Evolutionary conservation across 495 filamentous ascomycete genomes (phyloP), one percentile per base, ranked within the genome.

Genomic region (Schizothecium vesticola): DNA sequence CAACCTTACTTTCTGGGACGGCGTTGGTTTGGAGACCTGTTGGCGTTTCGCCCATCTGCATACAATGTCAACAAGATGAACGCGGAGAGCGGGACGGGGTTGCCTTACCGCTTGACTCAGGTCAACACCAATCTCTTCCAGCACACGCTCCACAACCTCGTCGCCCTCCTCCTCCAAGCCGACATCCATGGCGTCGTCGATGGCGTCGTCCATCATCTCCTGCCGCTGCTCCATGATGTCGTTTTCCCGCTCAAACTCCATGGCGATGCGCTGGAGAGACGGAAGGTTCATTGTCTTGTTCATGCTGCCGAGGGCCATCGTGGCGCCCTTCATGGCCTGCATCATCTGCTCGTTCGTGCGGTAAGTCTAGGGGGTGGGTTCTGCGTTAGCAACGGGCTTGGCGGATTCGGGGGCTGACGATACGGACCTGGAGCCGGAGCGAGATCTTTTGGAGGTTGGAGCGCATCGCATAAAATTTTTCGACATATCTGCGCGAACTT

Each of bases 141-240:
- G 78, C 6, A 99, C 91, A 75, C 97, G 92, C 75, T 96, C 94
- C 26, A 99, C 92, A 58, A 99, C 91, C 79, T 99, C 96, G 69
- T 99, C 95, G 11, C 93, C 92, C 75, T 94, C 91, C 70, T 94
- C 91, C 71, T 92, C 93, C 70, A 95, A 88, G 64, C 95, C 94
- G 29, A 97, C 84, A 19, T 96, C 95, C 62, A 94, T 98, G 55
- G 93, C 95, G 76, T 99, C 96, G 78, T 99, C 96, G 61, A 98
- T 96, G n/a, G 92, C 95, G 80, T 98, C 96, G 75, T 97, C 95
- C 96, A 99, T 97, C 92, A 98, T 98, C 75, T 99, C 95, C 81
- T 98, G 93, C 68, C 95, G 86, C 80, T 98, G 92, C 77, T 99
- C 95, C 95, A 99, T 99, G 63, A 98, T 92, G 72, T 97, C 95